Evolutionary conservation across 768 basidiomycete species (phyloP), one percentile per base, ranked within the genome.

Genomic region (Agaricus sinodeliciosus): DNA sequence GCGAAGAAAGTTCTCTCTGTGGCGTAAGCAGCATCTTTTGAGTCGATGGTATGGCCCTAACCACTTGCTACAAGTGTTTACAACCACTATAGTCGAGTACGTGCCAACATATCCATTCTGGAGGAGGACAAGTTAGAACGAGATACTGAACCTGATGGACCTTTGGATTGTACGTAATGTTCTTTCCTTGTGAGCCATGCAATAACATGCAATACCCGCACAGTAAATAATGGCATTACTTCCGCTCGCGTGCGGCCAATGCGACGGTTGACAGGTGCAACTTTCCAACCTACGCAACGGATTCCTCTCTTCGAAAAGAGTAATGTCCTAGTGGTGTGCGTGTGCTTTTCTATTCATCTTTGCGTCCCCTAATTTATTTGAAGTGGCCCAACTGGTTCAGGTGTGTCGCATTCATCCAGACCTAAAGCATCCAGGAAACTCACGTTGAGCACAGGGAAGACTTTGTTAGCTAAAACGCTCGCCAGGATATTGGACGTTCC

Each of bases 1-100:
- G 94, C 94, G 2, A 98, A 98, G 80, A 92, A 93, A 64, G 85
- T 90, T 19, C 78, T 97, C 28, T 89, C 91, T 35, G 94, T 97
- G 43, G 94, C 94, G 92, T 93, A 69, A 65, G 91, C 81, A 25
- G 9, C 15, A 28, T 16, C 41, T 16, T 36, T 18, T 12, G 27
- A 31, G 40, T 3, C 22, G 12, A 5, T 47, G 6, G 22, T 42
- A 15, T 18, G 1, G n/a, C 19, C 3, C 15, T 26, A 51, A 50
- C 51, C 48, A 34, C 9, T 45, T 18, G 13, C 49, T 42, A 41
- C 0, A 62, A 95, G 93, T 28, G 91, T 95, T 1, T 96, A 85
- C 76, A 95, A 96, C 60, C 94, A 96, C 67, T 96, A 94, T 65
- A 93, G 88, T 62, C 88, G 94, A 40, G 84, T 92, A 4, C 79